Evolutionary conservation across 106 monocot genomes (phyloP).

Genomic region (Acanthochlamys bracteata): DNA sequence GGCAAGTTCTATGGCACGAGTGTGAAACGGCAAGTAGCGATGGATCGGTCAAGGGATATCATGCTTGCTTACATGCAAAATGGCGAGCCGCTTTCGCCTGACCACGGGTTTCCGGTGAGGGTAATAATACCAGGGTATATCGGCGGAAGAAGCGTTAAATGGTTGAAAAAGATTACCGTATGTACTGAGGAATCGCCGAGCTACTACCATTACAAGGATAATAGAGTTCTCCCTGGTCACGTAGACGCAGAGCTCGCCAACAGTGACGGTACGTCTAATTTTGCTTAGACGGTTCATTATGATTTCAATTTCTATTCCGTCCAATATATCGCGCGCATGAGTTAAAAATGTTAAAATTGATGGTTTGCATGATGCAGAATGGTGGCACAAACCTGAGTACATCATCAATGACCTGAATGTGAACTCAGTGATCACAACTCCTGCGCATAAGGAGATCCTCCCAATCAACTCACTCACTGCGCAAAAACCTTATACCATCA

Average conservation of each 20-base stretch:
- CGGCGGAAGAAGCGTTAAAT: slow-evolving; percentile 94
- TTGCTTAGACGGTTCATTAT: too few relatives aligned
- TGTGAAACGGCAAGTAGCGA: slow-evolving; percentile 49
- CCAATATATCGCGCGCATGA: too few relatives aligned
- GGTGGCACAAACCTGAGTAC: slow-evolving; percentile 98
- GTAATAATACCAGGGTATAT: slow-evolving; percentile 86
- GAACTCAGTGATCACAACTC: slow-evolving; percentile 92
- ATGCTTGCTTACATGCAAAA: slow-evolving; percentile 92
- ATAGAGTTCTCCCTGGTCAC: slow-evolving; percentile 70
- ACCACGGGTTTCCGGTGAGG: slow-evolving; percentile 86
- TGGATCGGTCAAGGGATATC: slow-evolving; percentile 72
- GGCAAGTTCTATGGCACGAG: slow-evolving; percentile 41
- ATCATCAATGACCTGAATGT: slow-evolving; percentile 96
- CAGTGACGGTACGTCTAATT: slow-evolving; percentile 36
- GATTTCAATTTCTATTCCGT: too few relatives aligned
- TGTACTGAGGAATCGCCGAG: slow-evolving; percentile 45
- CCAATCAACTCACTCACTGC: slow-evolving; percentile 50
- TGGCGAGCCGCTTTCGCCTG: slow-evolving; percentile 67
- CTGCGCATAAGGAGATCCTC: slow-evolving; percentile 63
- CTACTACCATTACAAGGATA: slow-evolving; percentile 81
- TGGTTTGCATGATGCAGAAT: slow-evolving; percentile 40
- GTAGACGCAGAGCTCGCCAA: slow-evolving; percentile 80
- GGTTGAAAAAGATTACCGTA: slow-evolving; percentile 67
- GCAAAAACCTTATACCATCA: slow-evolving; percentile 43
- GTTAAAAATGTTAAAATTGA: too few relatives aligned